Base-by-base conservation (phyloP, 2,329 filamentous ascomycete genomes). In the Trematosphaeria pertusa region DNA sequence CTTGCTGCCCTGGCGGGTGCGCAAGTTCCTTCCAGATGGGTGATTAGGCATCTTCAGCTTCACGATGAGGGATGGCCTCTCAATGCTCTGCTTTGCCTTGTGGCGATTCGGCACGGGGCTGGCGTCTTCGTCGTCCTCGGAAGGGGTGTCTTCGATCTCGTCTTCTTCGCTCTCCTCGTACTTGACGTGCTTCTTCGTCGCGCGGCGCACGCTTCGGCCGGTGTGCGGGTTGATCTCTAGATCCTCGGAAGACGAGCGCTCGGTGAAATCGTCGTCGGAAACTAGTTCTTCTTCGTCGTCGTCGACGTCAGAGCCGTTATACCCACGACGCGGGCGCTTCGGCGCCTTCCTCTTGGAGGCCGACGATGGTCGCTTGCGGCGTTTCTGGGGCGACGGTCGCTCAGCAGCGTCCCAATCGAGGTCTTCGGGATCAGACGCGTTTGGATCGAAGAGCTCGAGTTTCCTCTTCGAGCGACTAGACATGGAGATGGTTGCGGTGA, bases 161-260 rank as follows among this genome's bases (percentile, higher is more conserved):
- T 75, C 76, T 31, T 78, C 75, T 19, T 78, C 77, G 41, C 74
- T 77, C 63, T 85, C 82, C 54, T 83, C 77, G 74, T 86, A 86
- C 22, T 75, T 76, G 34, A 79, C 75, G 18, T 70, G 67, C 56
- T 82, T 80, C 60, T 80, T 80, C 9, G 80, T 78, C n/a, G 77
- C 80, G 48, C 75, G 75, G 52, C 84, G 78, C 54, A 80, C 77
- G 34, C 78, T 76, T 37, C 81, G 74, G 26, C 84, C 84, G 38
- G 81, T 80, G 28, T 62, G 63, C 14, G 81, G 79, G 58, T 84
- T 85, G 47, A 78, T 74, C 59, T 82, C 79, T 1, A 77, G 70
- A 6, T 81, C 78, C 47, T 75, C 75, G 18, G 71, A 71, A 37
- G 71, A 67, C 10, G 69, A 68, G 43, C 62, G 64, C 7, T 70